Percentiles rank a stretch among this genome's conserved stretches.
phyloP scores from a whole-genome alignment of 768 basidiomycete genomes.

The Sutorius australiensis region DNA sequence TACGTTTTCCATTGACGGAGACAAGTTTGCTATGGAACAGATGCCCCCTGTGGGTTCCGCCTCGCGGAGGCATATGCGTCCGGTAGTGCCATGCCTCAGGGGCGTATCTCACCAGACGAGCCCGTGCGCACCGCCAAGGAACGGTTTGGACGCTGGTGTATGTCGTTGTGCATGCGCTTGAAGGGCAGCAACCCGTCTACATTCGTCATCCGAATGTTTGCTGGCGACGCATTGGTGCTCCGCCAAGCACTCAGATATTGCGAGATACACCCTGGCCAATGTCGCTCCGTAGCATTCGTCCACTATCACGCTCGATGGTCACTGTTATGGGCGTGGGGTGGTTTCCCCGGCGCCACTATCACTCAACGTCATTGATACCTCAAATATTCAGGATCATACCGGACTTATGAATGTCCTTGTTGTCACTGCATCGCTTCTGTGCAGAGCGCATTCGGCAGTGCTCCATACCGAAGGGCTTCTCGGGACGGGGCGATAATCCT shows the following conservation, averaged over 20 bases:
- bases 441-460: slow-evolving; percentile 16
- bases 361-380: slow-evolving; percentile 33
- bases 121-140: slow-evolving; percentile 14
- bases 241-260: slow-evolving; percentile 20
- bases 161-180: slow-evolving; percentile 12
- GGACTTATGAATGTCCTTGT: slow-evolving; percentile 28
- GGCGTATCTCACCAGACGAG: slow-evolving; percentile 1
- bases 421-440: slow-evolving; percentile 22
- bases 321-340: slow-evolving; percentile 13
- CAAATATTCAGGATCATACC: slow-evolving; percentile 25
- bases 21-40: slow-evolving; percentile 27
- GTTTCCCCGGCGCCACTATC: slow-evolving; percentile 18
- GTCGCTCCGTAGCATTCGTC: slow-evolving; percentile 23
- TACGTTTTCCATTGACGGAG: slow-evolving; percentile 24
- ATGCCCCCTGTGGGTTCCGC: slow-evolving; percentile 29
- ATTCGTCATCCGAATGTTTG: slow-evolving; percentile 28
- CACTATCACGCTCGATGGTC: slow-evolving; percentile 19
- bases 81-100: background rate
- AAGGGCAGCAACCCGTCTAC: slow-evolving; percentile 7
- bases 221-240: slow-evolving; percentile 27
- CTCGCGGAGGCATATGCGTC: slow-evolving; percentile 25
- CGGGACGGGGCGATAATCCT: slow-evolving; percentile 3
- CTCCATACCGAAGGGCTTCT: slow-evolving; percentile 30
- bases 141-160: slow-evolving; percentile 29
- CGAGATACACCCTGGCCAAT: slow-evolving; percentile 16